These are phyloP conservation scores for Coemansia sp. DNA, from an alignment of 192 early-diverging fungal genomes.

Conservation along the genomic window DNA sequence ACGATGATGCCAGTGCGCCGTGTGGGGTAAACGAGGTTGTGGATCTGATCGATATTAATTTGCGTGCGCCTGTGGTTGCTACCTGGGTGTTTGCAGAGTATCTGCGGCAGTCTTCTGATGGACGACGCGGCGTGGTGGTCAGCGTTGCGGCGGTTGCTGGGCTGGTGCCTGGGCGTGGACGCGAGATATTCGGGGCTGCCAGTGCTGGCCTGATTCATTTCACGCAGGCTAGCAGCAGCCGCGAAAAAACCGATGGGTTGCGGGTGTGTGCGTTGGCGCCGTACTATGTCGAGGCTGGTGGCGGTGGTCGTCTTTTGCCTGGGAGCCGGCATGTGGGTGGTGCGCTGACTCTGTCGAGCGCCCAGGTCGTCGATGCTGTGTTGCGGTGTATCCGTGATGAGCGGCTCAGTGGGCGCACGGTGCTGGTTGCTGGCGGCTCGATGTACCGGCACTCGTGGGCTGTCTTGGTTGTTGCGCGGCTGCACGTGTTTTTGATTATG, in stretches of 20 bases:
- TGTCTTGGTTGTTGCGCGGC: constrained; percentile 14
- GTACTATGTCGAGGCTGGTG: constrained; percentile 17
- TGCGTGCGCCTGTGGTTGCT: constrained; percentile 25
- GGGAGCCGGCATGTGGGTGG: constrained; percentile 27
- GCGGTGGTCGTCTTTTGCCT: constrained; percentile 22
- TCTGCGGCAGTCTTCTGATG: constrained; percentile 11
- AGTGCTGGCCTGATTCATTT: constrained; percentile 36
- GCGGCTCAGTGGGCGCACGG: constrained; percentile 21
- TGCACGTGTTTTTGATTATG: constrained; percentile 36
- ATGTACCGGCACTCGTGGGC: constrained; percentile 19
- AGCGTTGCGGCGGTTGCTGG: constrained; percentile 33
- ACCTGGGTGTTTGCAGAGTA: constrained; percentile 34
- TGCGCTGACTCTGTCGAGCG: constrained; percentile 28
- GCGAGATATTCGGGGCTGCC: constrained; percentile 29
- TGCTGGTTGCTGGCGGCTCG: constrained; percentile 36
- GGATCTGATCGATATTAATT: constrained; percentile 22
- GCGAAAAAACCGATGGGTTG: constrained; percentile 5
- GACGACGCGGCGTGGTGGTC: constrained; percentile 17
- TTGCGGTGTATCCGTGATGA: constrained; percentile 36
- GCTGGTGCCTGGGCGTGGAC: constrained; percentile 15
- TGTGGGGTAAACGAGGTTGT: constrained; percentile 12
- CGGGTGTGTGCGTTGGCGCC: constrained; percentile 33
- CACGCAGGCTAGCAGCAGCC: constrained; percentile 21
- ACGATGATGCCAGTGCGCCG: constrained; percentile 12
- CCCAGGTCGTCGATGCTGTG: constrained; percentile 32